Evolutionary conservation across 345 rosid genomes (phyloP), one percentile per base, ranked within the genome.

Genomic region (Orychophragmus violaceus): DNA sequence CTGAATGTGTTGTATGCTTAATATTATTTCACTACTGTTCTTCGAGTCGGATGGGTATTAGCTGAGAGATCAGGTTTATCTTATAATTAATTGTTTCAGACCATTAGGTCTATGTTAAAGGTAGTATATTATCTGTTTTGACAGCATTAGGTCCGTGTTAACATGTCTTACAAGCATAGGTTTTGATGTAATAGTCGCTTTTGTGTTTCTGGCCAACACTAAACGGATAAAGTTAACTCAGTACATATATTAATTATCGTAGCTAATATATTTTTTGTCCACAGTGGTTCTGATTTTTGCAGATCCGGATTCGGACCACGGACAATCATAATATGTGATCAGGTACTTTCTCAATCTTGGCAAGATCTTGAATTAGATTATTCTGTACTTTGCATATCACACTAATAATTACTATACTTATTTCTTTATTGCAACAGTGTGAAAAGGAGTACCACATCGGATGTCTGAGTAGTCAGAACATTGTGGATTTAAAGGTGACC

Each of bases 231-330:
- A 44, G 62, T 13, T 18, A 25, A 53, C 48, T 12, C 21, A 9
- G 56, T 62, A n/a, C 36, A n/a, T 62, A 64, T 50, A 24, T 66
- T 28, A 21, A 32, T 18, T 28, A 9, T 60, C 52, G 32, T 67
- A 35, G 35, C 73, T 61, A 21, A 67, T 28, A 55, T 5, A 13
- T 25, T 44, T 21, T 42, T 33, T 60, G 49, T 74, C 52, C 13
- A 17, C 86, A 95, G 96, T 74, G 84, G 81, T 46, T 84, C 82
- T 75, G 97, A 95, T 82, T 95, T 91, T 76, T 83, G 85, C 78
- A 81, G 79, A 79, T 85, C 91, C 28, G 97, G 97, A 66, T 94
- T 94, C 75, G 97, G 97, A 74, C 96, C 97, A 33, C 89, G 97
- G 32, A 94, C 96, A 62, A 85, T 94, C 44, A 78, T 94, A 73